Evolutionary conservation across 1,284 basidiomycete species (phyloP), one percentile per base, ranked within the genome.

Genomic region (Apiotrichum siamense): DNA sequence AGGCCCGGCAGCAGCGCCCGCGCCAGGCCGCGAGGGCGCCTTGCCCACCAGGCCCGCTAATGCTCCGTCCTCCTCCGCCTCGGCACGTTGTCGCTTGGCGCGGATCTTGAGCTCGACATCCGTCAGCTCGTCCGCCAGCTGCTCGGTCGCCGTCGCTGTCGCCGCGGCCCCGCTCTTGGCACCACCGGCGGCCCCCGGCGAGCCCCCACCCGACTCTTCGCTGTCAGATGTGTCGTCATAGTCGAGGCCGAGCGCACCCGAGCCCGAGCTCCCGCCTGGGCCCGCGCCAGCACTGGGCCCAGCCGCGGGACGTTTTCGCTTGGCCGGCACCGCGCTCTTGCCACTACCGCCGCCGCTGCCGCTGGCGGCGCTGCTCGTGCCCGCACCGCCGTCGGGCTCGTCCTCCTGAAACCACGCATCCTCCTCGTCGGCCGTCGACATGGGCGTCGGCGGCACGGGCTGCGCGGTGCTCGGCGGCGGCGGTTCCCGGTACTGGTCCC

Each of bases 401-500:
- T 87, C 86, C 26, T 76, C 80, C 61, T 91, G 88, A 79, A 96
- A 96, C 77, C 94, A 97, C 47, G 74, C 74, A 65, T 88, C 83
- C 43, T 97, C 91, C 62, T 91, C 75, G 18, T 60, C 87, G 62
- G 84, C 85, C 5, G 77, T 78, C 58, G 54, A 45, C 36, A 57
- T 55, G 4, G 55, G 49, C 74, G 67, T 62, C 82, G 77, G 55
- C 79, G 77, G 65, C 80, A n/a, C n/a, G n/a, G n/a, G n/a, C 76
- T 54, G 76, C 7, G 56, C 54, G 12, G 64, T 62, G 23, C 65
- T 76, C 63, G 62, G 50, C 0, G 85, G 86, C 54, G 81, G 81
- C 21, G 87, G 88, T 57, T 93, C 89, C 57, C 85, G 84, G 73
- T 92, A 94, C 77, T 92, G 89, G 72, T 97, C 92, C 81, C 85